Base-by-base conservation (phyloP, 2,329 filamentous ascomycete species). In the Colletotrichum australisinense region DNA sequence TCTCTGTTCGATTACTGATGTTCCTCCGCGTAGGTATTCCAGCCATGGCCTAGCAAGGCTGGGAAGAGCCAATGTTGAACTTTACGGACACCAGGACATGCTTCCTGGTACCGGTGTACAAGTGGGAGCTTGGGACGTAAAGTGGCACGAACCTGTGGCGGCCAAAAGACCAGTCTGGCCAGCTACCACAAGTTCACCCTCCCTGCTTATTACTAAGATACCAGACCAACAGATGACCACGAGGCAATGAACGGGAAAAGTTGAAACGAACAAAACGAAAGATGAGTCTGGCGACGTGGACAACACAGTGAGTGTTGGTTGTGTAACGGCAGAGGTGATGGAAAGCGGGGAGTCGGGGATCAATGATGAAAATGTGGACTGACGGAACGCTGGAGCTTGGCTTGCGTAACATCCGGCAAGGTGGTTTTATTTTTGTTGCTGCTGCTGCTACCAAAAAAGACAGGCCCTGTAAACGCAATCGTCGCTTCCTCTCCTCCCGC, bases 331-430 rank as follows among this genome's bases (percentile, higher is more conserved):
- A 60, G 5, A 32, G 38, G 24, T 53, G 16, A 52, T 59, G 22
- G 60, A 14, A 73, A 69, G 70, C 32, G 70, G 70, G 55, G 55
- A 49, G 32, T 35, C 26, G 32, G 32, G 32, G 4, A 12, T 35
- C 32, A 42, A 16, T 7, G 49, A 38, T 62, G 35, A 67, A 38
- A 65, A 26, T 49, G 67, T 73, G 67, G 60, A 58, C 67, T 66
- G 71, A 66, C 62, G 67, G 38, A 42, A 73, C 62, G 60, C 12
- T 49, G 46, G 56, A 62, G 60, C 71, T 73, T 71, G 71, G 71
- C 71, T 66, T 73, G 71, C 71, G 71, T 73, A 65, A 73, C 14
- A 42, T 42, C 38, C 38, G 71, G 60, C 32, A 60, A 65, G 70
- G 60, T 71, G 67, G 53, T 46, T 46, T 49, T 71, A 42, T 57